Conservation (phyloP, 768 basidiomycete species). For the Podaxis pistillaris region DNA sequence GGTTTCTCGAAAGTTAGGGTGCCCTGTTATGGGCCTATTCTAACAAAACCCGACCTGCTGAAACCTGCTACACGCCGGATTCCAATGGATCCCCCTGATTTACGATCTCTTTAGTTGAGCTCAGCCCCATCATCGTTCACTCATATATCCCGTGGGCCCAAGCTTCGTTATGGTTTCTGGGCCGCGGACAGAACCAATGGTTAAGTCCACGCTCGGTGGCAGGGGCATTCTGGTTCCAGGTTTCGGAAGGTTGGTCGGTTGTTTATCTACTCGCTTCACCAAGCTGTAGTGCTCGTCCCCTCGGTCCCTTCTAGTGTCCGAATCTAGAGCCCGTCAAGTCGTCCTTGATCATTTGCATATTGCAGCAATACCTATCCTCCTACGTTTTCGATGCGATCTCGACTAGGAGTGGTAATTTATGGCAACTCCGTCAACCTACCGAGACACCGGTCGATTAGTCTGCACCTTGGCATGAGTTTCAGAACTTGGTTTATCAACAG, state of each 20-base stretch:
- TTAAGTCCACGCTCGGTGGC: too few relatives aligned
- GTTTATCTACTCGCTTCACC: not conserved
- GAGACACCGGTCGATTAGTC: not conserved
- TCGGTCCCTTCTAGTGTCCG: not conserved
- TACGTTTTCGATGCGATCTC: not conserved
- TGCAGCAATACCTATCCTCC: not conserved
- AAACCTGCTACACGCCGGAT: too few relatives aligned
- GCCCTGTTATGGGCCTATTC: too few relatives aligned
- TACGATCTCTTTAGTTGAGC: not conserved
- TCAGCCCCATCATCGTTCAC: not conserved
- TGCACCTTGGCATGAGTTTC: not conserved
- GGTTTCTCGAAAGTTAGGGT: too few relatives aligned
- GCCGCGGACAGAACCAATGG: not conserved
- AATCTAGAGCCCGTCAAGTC: not conserved
- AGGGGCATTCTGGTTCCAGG: not conserved
- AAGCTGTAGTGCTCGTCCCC: not conserved
- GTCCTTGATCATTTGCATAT: not conserved
- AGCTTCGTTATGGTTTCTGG: not conserved
- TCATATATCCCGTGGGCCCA: not conserved
- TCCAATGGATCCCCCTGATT: too few relatives aligned
- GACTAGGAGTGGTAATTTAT: not conserved
- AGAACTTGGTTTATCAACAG: too few relatives aligned
- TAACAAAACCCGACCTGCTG: too few relatives aligned
- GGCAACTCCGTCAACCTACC: not conserved
- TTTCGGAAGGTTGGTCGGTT: not conserved